Evolutionary conservation across 805 yeast genomes (phyloP).

Genomic region (Ogataea methanolica): DNA sequence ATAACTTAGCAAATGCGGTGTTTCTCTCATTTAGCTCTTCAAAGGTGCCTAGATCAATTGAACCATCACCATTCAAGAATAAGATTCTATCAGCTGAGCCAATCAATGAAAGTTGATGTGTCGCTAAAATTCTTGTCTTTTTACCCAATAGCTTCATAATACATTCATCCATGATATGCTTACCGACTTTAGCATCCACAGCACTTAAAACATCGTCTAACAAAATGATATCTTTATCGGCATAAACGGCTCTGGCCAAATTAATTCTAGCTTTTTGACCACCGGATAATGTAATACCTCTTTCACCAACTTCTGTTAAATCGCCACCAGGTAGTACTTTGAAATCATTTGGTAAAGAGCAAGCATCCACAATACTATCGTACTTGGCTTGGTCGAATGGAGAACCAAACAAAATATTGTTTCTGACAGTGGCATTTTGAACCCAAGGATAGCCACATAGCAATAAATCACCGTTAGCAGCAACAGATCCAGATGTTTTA

Average conservation of each 20-base stretch:
- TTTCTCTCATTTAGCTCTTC: slow-evolving; percentile 46
- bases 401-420: slow-evolving; percentile 67
- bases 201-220: slow-evolving; percentile 78
- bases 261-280: slow-evolving; percentile 83
- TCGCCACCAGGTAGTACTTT: slow-evolving; percentile 71
- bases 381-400: slow-evolving; percentile 49
- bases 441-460: slow-evolving; percentile 75
- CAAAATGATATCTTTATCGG: slow-evolving; percentile 58
- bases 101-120: slow-evolving; percentile 74
- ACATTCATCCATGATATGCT: slow-evolving; percentile 68
- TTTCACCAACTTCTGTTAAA: slow-evolving; percentile 74
- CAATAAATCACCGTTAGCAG: slow-evolving; percentile 47
- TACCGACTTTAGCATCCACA: slow-evolving; percentile 79
- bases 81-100: slow-evolving; percentile 64
- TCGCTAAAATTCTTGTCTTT: slow-evolving; percentile 70
- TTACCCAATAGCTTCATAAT: slow-evolving; percentile 48
- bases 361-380: slow-evolving; percentile 51
- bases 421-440: slow-evolving; percentile 73
- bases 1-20: slow-evolving; percentile 43
- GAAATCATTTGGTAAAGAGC: slow-evolving; percentile 65
- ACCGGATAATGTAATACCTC: slow-evolving; percentile 83
- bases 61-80: slow-evolving; percentile 60
- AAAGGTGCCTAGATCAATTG: slow-evolving; percentile 54
- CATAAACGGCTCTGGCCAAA: slow-evolving; percentile 74
- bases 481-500: slow-evolving; percentile 45